Conservation (phyloP, 1,284 basidiomycete species). For the Cerrena zonata region DNA sequence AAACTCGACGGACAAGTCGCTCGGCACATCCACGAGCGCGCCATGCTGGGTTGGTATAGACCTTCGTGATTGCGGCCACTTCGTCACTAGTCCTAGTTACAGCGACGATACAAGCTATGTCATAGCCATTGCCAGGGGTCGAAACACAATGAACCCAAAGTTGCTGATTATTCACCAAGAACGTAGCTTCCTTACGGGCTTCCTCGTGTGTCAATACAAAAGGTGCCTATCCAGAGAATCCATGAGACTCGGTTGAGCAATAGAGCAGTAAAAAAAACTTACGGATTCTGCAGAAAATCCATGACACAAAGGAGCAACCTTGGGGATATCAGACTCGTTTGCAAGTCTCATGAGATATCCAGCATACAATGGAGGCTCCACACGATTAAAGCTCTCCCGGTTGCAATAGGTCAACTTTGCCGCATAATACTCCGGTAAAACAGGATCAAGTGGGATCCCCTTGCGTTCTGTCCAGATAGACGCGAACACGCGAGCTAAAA, state of each 20-base stretch:
- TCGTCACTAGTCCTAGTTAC: conserved; percentile 48
- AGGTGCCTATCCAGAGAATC: conserved; percentile 37
- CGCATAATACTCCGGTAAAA: conserved; percentile 51
- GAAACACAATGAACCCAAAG: conserved; percentile 58
- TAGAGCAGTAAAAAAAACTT: conserved; percentile 22
- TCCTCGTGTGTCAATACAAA: conserved; percentile 40
- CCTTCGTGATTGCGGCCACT: conserved; percentile 60
- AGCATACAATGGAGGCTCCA: conserved; percentile 31
- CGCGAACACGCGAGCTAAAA: conserved; percentile 45
- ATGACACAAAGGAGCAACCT: conserved; percentile 44
- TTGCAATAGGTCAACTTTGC: conserved; percentile 57
- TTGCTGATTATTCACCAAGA: conserved; percentile 41
- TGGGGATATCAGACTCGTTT: conserved; percentile 33
- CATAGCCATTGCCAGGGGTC: conserved; percentile 17
- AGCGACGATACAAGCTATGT: conserved; percentile 61
- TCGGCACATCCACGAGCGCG: conserved; percentile 50
- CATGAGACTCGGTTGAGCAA: background rate
- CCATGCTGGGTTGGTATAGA: conserved; percentile 50
- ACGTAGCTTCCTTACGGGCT: conserved; percentile 46
- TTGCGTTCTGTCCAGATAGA: conserved; percentile 42
- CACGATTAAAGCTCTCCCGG: conserved; percentile 32
- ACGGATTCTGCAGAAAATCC: conserved; percentile 56
- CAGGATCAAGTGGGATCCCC: conserved; percentile 29
- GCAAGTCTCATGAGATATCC: conserved; percentile 51
- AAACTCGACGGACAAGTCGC: conserved; percentile 49